Conservation (phyloP, 108 stramenopile genomes). For the Mediolabrus comicus region DNA sequence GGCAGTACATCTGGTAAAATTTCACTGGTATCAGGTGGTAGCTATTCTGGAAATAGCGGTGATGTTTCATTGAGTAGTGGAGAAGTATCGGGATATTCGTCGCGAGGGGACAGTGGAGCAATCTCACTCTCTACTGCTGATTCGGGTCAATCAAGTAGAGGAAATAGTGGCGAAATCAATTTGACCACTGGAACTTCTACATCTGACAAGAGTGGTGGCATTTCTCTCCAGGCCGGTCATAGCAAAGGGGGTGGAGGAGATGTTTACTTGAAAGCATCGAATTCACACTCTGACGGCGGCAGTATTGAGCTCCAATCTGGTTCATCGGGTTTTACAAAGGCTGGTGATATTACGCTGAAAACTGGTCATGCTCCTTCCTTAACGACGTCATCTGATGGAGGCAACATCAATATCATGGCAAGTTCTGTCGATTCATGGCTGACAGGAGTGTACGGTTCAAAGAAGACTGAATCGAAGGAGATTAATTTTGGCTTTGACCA, state of each 20-base stretch:
- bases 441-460: neutral
- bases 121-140: slow-evolving; percentile 1
- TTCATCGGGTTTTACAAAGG: neutral
- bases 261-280: slow-evolving; percentile 1
- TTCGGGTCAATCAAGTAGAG: neutral
- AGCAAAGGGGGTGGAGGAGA: slow-evolving; percentile 1
- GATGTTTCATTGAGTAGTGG: slow-evolving; percentile 19
- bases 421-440: neutral
- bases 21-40: slow-evolving; percentile 12
- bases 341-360: slow-evolving; percentile 25
- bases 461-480: slow-evolving; percentile 7
- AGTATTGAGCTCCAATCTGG: slow-evolving; percentile 19
- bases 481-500: slow-evolving; percentile 50
- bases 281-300: neutral
- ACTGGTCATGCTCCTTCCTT: slow-evolving; percentile 7
- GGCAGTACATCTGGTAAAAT: slow-evolving; percentile 9
- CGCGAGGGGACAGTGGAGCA: neutral
- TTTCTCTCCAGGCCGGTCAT: neutral
- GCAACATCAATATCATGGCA: slow-evolving; percentile 41
- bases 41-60: slow-evolving; percentile 10
- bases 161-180: slow-evolving; percentile 14
- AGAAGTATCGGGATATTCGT: neutral
- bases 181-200: slow-evolving; percentile 9
- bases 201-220: slow-evolving; percentile 1
- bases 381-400: slow-evolving; percentile 9